phyloP scores from a whole-genome alignment of 1,139 yeast species.

The Pichia sp. region DNA sequence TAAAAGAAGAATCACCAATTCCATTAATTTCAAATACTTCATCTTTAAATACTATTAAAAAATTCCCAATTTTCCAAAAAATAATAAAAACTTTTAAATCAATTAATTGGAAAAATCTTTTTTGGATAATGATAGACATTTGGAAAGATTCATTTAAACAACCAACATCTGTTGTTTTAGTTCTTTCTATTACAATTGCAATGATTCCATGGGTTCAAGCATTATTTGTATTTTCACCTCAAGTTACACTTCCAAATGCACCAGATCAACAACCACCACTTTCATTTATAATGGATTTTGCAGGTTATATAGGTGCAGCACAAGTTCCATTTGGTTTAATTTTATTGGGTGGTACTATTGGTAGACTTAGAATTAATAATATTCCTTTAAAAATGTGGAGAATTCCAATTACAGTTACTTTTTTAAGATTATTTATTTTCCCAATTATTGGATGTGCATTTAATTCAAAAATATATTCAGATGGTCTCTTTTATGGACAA shows the following conservation, averaged over 20 bases:
- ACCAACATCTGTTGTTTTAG: slow-evolving; percentile 38
- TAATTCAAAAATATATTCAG: slow-evolving; percentile 40
- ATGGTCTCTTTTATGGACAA: slow-evolving; percentile 52
- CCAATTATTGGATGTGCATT: slow-evolving; percentile 61
- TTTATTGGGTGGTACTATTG: slow-evolving; percentile 78
- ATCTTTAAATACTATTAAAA: background rate
- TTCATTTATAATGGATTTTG: slow-evolving; percentile 74
- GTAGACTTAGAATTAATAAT: slow-evolving; percentile 54
- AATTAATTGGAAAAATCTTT: slow-evolving; percentile 41
- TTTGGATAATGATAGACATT: slow-evolving; percentile 50
- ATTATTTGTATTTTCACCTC: slow-evolving; percentile 49
- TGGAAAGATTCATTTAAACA: slow-evolving; percentile 14
- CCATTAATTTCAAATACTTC: slow-evolving; percentile 11
- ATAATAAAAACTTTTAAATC: background rate
- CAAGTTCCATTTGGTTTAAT: slow-evolving; percentile 83
- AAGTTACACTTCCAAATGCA: slow-evolving; percentile 48
- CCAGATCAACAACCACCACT: slow-evolving; percentile 83
- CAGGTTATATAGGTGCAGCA: slow-evolving; percentile 76
- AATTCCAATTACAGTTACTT: slow-evolving; percentile 39
- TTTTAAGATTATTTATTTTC: slow-evolving; percentile 44
- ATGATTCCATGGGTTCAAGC: slow-evolving; percentile 88
- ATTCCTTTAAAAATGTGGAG: slow-evolving; percentile 72
- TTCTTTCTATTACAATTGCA: slow-evolving; percentile 35
- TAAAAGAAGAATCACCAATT: slow-evolving; percentile 1
- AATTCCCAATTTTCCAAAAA: background rate